Conservation (phyloP, 805 yeast species). For the Saturnispora hagleri region DNA sequence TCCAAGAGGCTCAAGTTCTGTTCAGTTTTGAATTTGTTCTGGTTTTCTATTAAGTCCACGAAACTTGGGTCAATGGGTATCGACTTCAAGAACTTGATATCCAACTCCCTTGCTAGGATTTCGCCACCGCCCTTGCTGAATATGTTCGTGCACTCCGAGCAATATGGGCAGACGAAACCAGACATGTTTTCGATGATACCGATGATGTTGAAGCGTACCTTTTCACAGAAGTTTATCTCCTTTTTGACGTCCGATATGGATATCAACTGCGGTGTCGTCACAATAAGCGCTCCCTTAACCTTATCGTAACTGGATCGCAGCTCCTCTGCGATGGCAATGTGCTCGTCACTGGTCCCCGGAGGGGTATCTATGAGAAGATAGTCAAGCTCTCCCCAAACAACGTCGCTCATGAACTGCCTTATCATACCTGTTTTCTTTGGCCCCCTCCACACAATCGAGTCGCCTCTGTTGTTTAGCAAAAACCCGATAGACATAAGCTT, state of each 20-base stretch:
- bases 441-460: constrained; percentile 96
- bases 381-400: constrained; percentile 78
- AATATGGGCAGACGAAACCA: constrained; percentile 91
- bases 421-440: constrained; percentile 98
- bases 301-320: constrained; percentile 49
- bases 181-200: constrained; percentile 96
- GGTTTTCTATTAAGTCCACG: constrained; percentile 77
- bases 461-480: constrained; percentile 71
- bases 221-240: constrained; percentile 84
- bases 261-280: constrained; percentile 92
- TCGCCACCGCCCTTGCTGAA: constrained; percentile 92
- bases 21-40: constrained; percentile 51
- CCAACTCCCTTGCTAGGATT: constrained; percentile 50
- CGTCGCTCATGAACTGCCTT: constrained; percentile 83
- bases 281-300: constrained; percentile 75
- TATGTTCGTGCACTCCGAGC: constrained; percentile 85
- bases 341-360: constrained; percentile 98
- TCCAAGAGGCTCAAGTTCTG: constrained; percentile 27
- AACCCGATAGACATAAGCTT: constrained; percentile 84
- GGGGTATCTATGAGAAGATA: constrained; percentile 92
- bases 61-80: constrained; percentile 92
- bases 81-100: constrained; percentile 67
- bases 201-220: constrained; percentile 68
- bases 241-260: constrained; percentile 92
- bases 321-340: constrained; percentile 92